These are phyloP conservation scores for Nicotiana benthamiana DNA, from an alignment of 257 asterid genomes.

Conservation along the genomic window DNA sequence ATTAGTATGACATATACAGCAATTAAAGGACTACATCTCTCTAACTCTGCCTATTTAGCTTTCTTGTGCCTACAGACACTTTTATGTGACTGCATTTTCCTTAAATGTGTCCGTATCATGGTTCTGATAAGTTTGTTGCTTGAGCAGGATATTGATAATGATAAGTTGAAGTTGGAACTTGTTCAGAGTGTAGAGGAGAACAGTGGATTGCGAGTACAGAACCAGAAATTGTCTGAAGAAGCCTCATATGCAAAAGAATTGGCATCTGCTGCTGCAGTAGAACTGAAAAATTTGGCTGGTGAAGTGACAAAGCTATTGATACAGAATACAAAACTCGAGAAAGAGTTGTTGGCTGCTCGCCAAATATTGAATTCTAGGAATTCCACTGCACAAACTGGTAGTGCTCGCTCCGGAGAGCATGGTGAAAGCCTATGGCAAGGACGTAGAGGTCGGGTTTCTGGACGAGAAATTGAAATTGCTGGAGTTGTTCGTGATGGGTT, in stretches of 20 bases:
- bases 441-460: conserved; percentile 57
- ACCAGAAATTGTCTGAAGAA: conserved; percentile 85
- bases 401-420: conserved; percentile 47
- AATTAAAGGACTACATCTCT: background rate
- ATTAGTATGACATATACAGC: background rate
- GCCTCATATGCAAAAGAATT: conserved; percentile 95
- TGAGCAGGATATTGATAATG: conserved; percentile 81
- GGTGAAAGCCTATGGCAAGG: conserved; percentile 43
- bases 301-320: conserved; percentile 89
- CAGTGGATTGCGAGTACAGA: conserved; percentile 74
- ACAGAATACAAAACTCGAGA: conserved; percentile 71
- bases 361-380: conserved; percentile 47
- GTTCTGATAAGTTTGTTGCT: conserved; percentile 9
- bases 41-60: background rate
- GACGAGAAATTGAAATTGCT: conserved; percentile 42
- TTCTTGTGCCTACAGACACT: background rate
- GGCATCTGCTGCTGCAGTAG: conserved; percentile 98
- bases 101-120: background rate
- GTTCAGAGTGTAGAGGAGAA: conserved; percentile 76
- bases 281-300: conserved; percentile 78
- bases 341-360: conserved; percentile 62
- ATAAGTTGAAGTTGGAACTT: conserved; percentile 65
- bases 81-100: background rate
- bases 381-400: conserved; percentile 31
- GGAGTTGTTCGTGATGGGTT: conserved; percentile 57